These are phyloP conservation scores for Trypanosomatidae sp. DNA, from an alignment of 208 protist genomes.

Conservation along the genomic window DNA sequence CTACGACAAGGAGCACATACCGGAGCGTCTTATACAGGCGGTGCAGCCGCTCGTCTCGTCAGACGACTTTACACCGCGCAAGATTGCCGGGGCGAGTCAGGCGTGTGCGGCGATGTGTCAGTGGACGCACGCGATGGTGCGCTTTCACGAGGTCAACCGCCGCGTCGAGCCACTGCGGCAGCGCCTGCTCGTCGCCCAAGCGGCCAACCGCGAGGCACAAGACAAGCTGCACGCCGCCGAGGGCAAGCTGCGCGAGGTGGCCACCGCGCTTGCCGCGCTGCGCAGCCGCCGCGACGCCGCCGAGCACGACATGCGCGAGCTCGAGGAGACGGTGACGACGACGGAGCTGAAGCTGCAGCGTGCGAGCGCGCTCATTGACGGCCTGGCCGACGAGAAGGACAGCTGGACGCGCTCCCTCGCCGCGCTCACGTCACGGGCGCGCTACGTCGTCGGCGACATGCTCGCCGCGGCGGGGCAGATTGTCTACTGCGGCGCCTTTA, in stretches of 20 bases:
- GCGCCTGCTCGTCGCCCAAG: constrained; percentile 81
- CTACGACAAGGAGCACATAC: constrained; percentile 96
- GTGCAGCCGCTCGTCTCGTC: constrained; percentile 89
- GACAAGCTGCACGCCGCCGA: constrained; percentile 85
- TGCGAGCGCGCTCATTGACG: constrained; percentile 93
- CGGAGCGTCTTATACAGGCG: constrained; percentile 89
- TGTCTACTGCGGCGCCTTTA: constrained; percentile 96
- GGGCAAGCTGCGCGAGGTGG: constrained; percentile 83
- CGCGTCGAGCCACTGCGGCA: constrained; percentile 90
- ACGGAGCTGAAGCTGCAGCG: constrained; percentile 93
- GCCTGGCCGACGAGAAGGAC: constrained; percentile 94
- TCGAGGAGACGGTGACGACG: constrained; percentile 86
- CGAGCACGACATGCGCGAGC: constrained; percentile 90
- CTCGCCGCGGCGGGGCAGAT: constrained; percentile 92
- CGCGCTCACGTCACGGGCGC: constrained; percentile 67
- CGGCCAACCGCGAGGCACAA: constrained; percentile 86
- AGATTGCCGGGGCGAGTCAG: constrained; percentile 90
- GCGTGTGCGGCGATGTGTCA: constrained; percentile 97
- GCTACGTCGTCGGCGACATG: constrained; percentile 93
- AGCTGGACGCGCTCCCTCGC: constrained; percentile 88
- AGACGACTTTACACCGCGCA: constrained; percentile 92
- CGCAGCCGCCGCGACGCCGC: constrained; percentile 87
- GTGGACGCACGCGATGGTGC: constrained; percentile 97
- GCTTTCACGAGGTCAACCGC: constrained; percentile 94
- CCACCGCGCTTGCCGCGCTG: constrained; percentile 87